Base-by-base conservation (phyloP, 108 stramenopile species). In the Cyclostephanos invisitatus region DNA sequence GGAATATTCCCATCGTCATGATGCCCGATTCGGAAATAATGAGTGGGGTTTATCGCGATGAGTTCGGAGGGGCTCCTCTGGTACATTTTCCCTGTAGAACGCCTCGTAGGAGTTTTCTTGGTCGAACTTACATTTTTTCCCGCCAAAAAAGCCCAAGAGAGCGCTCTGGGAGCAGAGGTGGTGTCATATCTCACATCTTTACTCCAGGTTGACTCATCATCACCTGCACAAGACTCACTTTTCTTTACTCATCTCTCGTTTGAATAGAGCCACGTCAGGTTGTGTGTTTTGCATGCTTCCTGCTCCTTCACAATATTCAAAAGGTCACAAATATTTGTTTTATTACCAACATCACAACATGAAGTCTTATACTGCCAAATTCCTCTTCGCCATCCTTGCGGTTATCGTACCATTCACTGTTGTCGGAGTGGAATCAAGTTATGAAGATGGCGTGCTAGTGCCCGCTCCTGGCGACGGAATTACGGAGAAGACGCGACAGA, bases 221-320 rank as follows among this genome's bases (percentile, higher is more conserved):
- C n/a, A n/a, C n/a, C n/a, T n/a, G n/a, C 32, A 32, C 4, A 32
- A 32, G 32, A 32, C 32, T 32, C 32, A 32, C 32, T 32, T 32
- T 32, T 32, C 5, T 5, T 49, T 2, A 49, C 48, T 49, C 48
- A 49, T 49, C 48, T 49, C 48, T 32, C 15, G 18, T 49, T 49
- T 2, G n/a, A 49, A 49, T 49, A 49, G 18, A 49, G 48, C 48
- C 48, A 49, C 48, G 48, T 49, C 48, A 49, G 15, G 48, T 49
- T 49, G 48, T 49, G 48, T 18, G 18, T 18, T 49, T 5, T 2
- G 32, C 1, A 1, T 49, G n/a, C 2, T 49, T 49, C 18, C 48
- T 5, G 15, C 5, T 49, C 48, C 2, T 49, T 18, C 48, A 49
- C 18, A 32, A 32, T n/a, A n/a, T 32, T 32, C 2, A 32, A 3